Percentiles rank a stretch among this genome's conserved stretches.
Conservation (phyloP, 805 yeast species). For the Pichia deserticola region DNA sequence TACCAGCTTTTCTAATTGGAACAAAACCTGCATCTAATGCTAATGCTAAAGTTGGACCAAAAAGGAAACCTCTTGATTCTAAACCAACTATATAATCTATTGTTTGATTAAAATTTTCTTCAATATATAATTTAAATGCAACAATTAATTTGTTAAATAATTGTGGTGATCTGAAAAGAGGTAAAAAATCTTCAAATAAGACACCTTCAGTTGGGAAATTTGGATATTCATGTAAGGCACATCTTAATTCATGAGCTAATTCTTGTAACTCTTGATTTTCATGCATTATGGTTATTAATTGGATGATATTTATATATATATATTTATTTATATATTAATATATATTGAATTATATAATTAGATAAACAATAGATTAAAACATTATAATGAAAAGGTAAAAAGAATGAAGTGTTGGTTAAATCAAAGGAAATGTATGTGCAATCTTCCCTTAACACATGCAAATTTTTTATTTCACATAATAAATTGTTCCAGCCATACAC, state of each 20-base stretch:
- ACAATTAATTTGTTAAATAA: slow-evolving; percentile 73
- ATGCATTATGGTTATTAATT: slow-evolving; percentile 4
- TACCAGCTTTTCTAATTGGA: slow-evolving; percentile 93
- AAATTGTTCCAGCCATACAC: too few species aligned
- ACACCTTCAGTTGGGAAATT: slow-evolving; percentile 93
- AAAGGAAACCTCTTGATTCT: slow-evolving; percentile 94
- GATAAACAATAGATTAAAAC: too few species aligned
- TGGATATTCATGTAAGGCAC: slow-evolving; percentile 69
- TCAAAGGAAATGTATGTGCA: too few species aligned
- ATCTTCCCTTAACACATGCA: too few species aligned
- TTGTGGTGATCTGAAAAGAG: slow-evolving; percentile 78
- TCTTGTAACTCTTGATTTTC: slow-evolving; percentile 19
- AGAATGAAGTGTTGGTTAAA: too few species aligned
- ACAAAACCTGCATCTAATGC: slow-evolving; percentile 85
- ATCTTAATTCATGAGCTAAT: slow-evolving; percentile 40
- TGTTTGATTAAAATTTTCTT: slow-evolving; percentile 40
- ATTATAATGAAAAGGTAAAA: too few species aligned
- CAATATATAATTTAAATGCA: slow-evolving; percentile 73
- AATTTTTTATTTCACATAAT: too few species aligned
- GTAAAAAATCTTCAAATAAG: slow-evolving; percentile 91
- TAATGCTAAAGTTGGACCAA: slow-evolving; percentile 93
- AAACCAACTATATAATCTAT: slow-evolving; percentile 90
- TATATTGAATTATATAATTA: too few species aligned
- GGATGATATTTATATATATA: too few species aligned
- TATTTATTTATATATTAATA: too few species aligned